A percentile compares a stretch with the other conserved stretches of the same genome.
phyloP scores from a whole-genome alignment of 1,139 yeast species.

The Pichia sp. region DNA sequence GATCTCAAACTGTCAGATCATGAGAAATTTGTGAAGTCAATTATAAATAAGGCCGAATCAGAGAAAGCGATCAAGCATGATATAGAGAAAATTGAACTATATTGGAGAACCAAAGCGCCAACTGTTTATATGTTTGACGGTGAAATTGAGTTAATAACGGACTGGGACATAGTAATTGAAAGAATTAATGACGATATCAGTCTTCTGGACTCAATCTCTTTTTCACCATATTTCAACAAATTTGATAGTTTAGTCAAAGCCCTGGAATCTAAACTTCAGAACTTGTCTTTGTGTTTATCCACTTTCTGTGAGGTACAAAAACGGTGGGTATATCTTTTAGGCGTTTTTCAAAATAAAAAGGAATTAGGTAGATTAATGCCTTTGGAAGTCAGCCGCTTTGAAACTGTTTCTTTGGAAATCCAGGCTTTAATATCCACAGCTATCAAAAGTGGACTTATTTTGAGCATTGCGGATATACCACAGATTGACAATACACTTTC shows the following conservation, averaged over 20 bases:
- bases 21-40: constrained; percentile 39
- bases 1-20: constrained; percentile 44
- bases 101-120: constrained; percentile 43
- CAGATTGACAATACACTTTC: constrained; percentile 44
- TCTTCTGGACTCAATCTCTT: constrained; percentile 61
- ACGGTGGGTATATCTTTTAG: constrained; percentile 84
- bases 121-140: constrained; percentile 51
- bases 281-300: constrained; percentile 49
- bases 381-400: constrained; percentile 61
- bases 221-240: constrained; percentile 53
- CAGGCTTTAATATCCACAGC: constrained; percentile 44
- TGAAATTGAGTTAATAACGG: constrained; percentile 50
- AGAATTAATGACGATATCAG: constrained; percentile 55
- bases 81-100: constrained; percentile 34
- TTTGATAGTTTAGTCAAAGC: constrained; percentile 55
- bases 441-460: constrained; percentile 43
- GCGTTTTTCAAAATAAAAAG: constrained; percentile 55
- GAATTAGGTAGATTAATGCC: constrained; percentile 64
- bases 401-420: constrained; percentile 57
- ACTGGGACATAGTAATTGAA: constrained; percentile 62
- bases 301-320: constrained; percentile 79
- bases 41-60: constrained; percentile 61
- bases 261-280: constrained; percentile 52
- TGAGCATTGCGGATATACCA: constrained; percentile 51
- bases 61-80: constrained; percentile 63